Evolutionary conservation across 2,329 filamentous ascomycete species (phyloP), one percentile per base, ranked within the genome.

Genomic region (Phyllosticta paracitricarpa): DNA sequence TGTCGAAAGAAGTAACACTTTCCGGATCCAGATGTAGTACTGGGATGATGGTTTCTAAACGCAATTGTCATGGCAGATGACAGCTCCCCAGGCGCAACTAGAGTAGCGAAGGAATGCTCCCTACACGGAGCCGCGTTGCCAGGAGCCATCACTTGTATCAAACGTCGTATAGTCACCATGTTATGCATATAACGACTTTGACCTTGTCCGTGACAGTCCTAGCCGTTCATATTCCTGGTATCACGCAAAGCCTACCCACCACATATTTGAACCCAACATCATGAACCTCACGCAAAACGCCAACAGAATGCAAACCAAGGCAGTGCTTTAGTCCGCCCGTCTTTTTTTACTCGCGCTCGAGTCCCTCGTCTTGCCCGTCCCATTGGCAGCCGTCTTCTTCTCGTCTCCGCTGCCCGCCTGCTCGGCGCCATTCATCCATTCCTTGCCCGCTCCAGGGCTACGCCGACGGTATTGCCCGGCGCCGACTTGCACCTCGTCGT

Each of bases 401-500:
- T 75, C 72, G 59, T 75, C 73, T 6, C 69, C 73, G 62, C 71
- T 74, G 9, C 64, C 65, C 4, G 62, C 77, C 2, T 72, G 76
- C 40, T 48, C 40, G 14, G 40, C 40, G 26, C 79, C 79, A 19
- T 84, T 84, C 68, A 86, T 84, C 65, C 85, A 86, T 63, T 87
- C 85, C 66, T 87, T 81, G 56, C 84, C 84, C 61, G 88, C 86
- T 1, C 89, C 89, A 10, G 90, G 86, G 71, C 90, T 96, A 71
- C 91, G 88, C 63, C 91, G 83, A 66, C 93, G 83, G 81, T 96
- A 93, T 55, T 94, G 96, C 10, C 93, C 93, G 0, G 84, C 81
- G 0, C 84, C 84, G 59, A 87, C 79, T 40, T 83, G 81, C 40
- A 87, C 77, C 57, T 87, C 82, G 70, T 99, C 95, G 68, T 99